Conservation (phyloP, 306 rosid genomes). For the Inga laurina region DNA sequence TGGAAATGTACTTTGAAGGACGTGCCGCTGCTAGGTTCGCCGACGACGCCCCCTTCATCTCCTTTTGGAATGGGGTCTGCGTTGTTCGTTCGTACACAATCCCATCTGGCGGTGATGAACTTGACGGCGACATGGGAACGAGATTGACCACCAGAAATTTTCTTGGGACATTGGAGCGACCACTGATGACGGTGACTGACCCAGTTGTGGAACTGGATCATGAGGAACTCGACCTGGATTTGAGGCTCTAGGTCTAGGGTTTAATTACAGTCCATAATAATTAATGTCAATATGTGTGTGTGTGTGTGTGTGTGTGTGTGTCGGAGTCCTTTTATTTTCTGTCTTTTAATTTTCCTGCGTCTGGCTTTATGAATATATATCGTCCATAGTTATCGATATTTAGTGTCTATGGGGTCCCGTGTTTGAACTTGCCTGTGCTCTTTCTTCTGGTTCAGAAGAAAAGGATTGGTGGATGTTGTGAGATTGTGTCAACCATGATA, state of each 20-base stretch:
- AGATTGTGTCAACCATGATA: neutral
- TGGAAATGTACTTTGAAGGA: neutral
- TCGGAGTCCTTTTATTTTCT: neutral
- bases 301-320: neutral
- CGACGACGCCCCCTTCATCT: neutral
- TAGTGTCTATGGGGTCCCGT: neutral
- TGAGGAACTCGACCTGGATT: neutral
- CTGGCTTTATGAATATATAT: neutral
- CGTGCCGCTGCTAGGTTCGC: neutral
- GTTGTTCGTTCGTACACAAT: neutral
- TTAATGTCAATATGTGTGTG: neutral
- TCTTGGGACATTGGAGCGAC: neutral
- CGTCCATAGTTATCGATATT: neutral
- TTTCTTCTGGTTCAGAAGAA: neutral
- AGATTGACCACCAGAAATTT: neutral
- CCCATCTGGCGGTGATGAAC: neutral
- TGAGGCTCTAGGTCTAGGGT: conserved; percentile 2
- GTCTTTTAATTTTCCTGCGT: neutral
- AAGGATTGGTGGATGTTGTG: neutral
- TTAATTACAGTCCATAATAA: neutral
- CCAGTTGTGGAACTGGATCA: neutral
- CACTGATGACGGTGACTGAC: neutral
- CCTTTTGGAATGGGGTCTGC: neutral
- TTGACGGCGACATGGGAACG: neutral
- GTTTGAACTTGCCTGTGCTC: neutral